These are phyloP conservation scores for Penicillium subrubescens DNA, from an alignment of 495 filamentous ascomycete genomes.

Conservation along the genomic window DNA sequence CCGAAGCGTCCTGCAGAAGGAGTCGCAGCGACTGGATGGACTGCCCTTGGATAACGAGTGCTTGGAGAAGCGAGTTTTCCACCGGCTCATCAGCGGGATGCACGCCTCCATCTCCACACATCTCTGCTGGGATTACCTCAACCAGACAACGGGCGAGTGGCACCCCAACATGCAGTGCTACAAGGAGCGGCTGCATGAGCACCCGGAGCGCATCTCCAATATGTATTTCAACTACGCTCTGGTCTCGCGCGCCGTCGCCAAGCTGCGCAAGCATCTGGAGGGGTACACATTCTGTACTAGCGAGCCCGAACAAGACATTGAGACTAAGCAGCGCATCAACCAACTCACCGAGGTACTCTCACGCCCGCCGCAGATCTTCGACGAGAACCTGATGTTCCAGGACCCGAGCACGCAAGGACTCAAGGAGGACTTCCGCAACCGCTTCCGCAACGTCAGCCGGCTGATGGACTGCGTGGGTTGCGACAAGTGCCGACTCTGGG, in stretches of 20 bases:
- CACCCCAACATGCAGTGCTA: conserved; percentile 91
- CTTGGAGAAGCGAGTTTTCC: conserved; percentile 96
- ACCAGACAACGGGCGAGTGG: conserved; percentile 94
- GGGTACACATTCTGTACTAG: conserved; percentile 91
- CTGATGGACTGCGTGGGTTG: conserved; percentile 99
- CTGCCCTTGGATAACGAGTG: conserved; percentile 86
- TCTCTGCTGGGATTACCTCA: conserved; percentile 94
- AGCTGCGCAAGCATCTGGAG: conserved; percentile 82
- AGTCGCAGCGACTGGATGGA: conserved; percentile 64
- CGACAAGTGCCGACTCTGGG: conserved; percentile 98
- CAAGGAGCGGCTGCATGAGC: conserved; percentile 74
- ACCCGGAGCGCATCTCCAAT: conserved; percentile 92
- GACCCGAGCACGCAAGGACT: conserved; percentile 65
- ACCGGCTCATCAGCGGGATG: conserved; percentile 94
- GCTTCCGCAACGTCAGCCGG: conserved; percentile 92
- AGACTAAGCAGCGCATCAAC: conserved; percentile 78
- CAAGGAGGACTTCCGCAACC: conserved; percentile 96
- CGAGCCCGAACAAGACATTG: conserved; percentile 73
- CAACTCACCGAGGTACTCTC: conserved; percentile 68
- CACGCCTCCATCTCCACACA: conserved; percentile 96
- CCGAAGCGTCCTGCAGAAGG: conserved; percentile 74
- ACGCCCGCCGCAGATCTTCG: conserved; percentile 76
- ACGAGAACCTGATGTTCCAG: conserved; percentile 91
- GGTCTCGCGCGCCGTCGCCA: conserved; percentile 83
- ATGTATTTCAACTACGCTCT: conserved; percentile 99